Percentiles rank a stretch among this genome's conserved stretches.
phyloP scores from a whole-genome alignment of 192 early-diverging fungal genomes.

The Borealophlyctis nickersoniae region DNA sequence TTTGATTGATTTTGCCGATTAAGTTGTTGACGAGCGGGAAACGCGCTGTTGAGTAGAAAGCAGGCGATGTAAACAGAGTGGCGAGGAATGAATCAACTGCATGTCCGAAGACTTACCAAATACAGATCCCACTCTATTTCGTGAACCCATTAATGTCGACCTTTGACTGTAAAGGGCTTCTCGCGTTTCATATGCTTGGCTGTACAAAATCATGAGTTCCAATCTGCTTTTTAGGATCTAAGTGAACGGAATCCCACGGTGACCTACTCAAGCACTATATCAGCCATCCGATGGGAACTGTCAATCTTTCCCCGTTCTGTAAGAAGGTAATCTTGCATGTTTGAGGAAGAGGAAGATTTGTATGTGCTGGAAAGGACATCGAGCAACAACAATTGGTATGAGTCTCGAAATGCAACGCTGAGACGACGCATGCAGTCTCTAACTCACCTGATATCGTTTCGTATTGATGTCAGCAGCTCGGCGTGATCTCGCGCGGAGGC shows the following conservation, averaged over 20 bases:
- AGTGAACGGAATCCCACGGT: conserved; percentile 3
- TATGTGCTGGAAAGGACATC: conserved; percentile 44
- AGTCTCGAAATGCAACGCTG: too few species aligned
- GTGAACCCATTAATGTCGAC: conserved; percentile 49
- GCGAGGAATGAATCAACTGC: too few species aligned
- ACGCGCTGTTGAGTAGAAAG: conserved; percentile 27
- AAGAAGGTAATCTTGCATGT: conserved; percentile 61
- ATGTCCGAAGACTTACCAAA: conserved; percentile 53
- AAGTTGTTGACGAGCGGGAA: conserved; percentile 73
- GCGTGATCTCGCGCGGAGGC: conserved; percentile 63
- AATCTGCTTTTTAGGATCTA: neutral
- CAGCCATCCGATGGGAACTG: conserved; percentile 67
- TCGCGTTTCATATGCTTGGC: conserved; percentile 72
- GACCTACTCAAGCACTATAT: conserved; percentile 75
- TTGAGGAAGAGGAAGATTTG: conserved; percentile 30
- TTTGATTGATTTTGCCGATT: conserved; percentile 63
- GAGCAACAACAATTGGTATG: too few species aligned
- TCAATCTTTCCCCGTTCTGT: conserved; percentile 71
- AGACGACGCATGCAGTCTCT: conserved; percentile 15
- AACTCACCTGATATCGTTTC: conserved; percentile 54
- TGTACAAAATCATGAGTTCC: conserved; percentile 20
- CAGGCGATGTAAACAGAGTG: conserved; percentile 3
- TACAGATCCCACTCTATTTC: conserved; percentile 52
- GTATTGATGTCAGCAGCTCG: conserved; percentile 62
- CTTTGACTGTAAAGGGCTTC: conserved; percentile 66